phyloP scores from a whole-genome alignment of 1,284 basidiomycete species.

The Neotropicomus parvogracilis region DNA sequence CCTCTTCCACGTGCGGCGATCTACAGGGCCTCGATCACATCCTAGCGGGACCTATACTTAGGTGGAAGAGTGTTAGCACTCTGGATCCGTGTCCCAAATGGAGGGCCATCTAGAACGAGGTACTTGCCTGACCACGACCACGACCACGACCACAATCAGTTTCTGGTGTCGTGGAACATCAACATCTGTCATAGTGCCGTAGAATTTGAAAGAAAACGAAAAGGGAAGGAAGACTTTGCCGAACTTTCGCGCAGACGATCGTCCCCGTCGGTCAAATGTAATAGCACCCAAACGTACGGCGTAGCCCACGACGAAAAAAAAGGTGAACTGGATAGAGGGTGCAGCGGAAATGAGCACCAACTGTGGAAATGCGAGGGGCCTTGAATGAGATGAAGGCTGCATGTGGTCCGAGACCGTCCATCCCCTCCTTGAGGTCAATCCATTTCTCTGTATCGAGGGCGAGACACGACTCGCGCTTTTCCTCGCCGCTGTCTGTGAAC shows the following conservation, averaged over 20 bases:
- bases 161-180: slow-evolving; percentile 28
- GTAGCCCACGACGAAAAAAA: slow-evolving; percentile 32
- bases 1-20: slow-evolving; percentile 64
- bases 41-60: slow-evolving; percentile 50
- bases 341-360: too few relatives aligned
- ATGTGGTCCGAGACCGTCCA: slow-evolving; percentile 64
- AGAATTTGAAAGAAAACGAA: too few relatives aligned
- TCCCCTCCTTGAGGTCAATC: slow-evolving; percentile 64
- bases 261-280: slow-evolving; percentile 58
- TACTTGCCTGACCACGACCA: slow-evolving; percentile 55
- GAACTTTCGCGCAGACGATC: slow-evolving; percentile 64
- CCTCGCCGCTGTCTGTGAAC: slow-evolving; percentile 55
- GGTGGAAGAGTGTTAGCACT: neutral
- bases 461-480: slow-evolving; percentile 58
- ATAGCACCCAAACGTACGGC: slow-evolving; percentile 64
- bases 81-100: neutral
- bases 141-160: slow-evolving; percentile 60
- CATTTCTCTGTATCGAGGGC: slow-evolving; percentile 65
- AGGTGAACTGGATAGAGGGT: too few relatives aligned
- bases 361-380: too few relatives aligned
- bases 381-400: slow-evolving; percentile 60
- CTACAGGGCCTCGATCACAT: slow-evolving; percentile 61
- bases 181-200: neutral
- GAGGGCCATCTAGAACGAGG: neutral
- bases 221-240: too few relatives aligned